A percentile compares a stretch with the other conserved stretches of the same genome.
Evolutionary conservation across 352 stramenopile species (phyloP).

Genomic region (Peronospora farinosa): DNA sequence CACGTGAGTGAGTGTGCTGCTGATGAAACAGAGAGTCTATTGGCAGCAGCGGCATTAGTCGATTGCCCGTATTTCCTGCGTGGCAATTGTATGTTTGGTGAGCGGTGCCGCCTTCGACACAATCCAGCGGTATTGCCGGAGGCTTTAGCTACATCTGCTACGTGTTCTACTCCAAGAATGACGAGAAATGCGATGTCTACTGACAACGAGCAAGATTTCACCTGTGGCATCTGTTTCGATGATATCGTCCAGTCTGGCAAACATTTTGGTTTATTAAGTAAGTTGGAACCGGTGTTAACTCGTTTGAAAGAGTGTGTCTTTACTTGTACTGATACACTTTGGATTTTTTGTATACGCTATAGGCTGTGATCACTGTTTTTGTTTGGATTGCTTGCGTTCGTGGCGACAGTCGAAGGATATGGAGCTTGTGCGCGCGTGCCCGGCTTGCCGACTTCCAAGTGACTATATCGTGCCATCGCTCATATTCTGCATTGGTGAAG

Average conservation of each 20-base stretch:
- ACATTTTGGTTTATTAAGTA: constrained; percentile 73
- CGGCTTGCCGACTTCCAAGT: constrained; percentile 54
- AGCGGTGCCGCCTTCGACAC: constrained; percentile 60
- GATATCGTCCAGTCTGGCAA: constrained; percentile 73
- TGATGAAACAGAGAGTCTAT: constrained; percentile 34
- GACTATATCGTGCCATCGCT: constrained; percentile 80
- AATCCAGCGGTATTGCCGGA: constrained; percentile 13
- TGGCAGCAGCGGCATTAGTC: constrained; percentile 48
- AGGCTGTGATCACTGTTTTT: constrained; percentile 74
- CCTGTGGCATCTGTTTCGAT: constrained; percentile 79
- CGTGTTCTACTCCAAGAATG: background rate
- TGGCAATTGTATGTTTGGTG: constrained; percentile 71
- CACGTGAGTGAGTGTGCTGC: constrained; percentile 25
- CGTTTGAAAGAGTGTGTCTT: background rate
- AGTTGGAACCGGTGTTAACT: constrained; percentile 6
- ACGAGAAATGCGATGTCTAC: background rate
- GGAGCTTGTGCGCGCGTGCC: constrained; percentile 59
- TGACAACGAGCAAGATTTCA: constrained; percentile 43
- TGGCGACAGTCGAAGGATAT: constrained; percentile 74
- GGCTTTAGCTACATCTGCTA: background rate
- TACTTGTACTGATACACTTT: background rate
- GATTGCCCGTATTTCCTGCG: constrained; percentile 72
- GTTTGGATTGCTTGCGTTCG: constrained; percentile 58
- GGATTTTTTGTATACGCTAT: constrained; percentile 1
- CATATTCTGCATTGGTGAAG: constrained; percentile 57